Evolutionary conservation across 2,329 filamentous ascomycete species (phyloP), one percentile per base, ranked within the genome.

Genomic region (Penicillium fuscoglaucum): DNA sequence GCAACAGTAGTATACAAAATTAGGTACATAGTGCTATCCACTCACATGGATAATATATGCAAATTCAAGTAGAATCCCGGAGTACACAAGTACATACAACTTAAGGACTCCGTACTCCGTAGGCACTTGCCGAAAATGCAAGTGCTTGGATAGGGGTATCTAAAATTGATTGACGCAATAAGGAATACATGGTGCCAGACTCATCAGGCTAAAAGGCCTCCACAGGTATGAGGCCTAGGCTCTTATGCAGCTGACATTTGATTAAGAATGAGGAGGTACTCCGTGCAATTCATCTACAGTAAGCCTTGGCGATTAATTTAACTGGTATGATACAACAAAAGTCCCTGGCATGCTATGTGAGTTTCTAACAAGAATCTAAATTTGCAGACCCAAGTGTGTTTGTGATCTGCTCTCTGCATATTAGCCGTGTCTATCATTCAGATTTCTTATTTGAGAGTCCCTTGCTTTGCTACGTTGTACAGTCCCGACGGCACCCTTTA

Each of bases 401-500:
- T 61, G 63, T 43, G 59, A 66, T 61, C 57, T 61, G 29, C 60
- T 43, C 12, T 53, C 54, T 59, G 52, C 45, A 64, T 53, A 59
- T 51, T 58, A 46, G 52, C 51, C 19, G 45, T 62, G 62, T 57
- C 56, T 59, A 61, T 55, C 57, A 61, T 59, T 61, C 40, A 61
- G 26, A 52, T 65, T 29, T 59, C 50, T 26, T 43, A 54, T 60
- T 60, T 12, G 50, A 55, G 26, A 40, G 49, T 62, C 66, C 62
- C 66, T 64, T 64, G 58, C 62, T 52, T 64, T 40, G 49, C 29
- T 39, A 43, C 37, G 57, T 60, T 40, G 63, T 58, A 64, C 63
- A 61, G 46, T 52, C 53, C 58, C 48, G 56, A 56, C 33, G 33
- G 8, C 39, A 26, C 40, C 39, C 48, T 47, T 19, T 41, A 33